Conservation (phyloP, 176 grass and related monocot species). For the Cenchrus purpureus region DNA sequence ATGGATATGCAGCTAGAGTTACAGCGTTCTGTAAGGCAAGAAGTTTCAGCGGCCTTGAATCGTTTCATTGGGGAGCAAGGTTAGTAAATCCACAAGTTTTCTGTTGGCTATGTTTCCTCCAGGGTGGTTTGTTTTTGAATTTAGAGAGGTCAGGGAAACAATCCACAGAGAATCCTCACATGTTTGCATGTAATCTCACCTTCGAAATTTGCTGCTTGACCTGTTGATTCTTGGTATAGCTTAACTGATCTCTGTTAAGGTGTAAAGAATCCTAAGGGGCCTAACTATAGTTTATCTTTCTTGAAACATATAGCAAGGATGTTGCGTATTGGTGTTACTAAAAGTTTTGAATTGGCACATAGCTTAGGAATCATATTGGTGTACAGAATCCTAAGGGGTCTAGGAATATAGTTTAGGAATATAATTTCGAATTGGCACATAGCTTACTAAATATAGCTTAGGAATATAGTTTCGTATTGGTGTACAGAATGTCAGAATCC, state of each 20-base stretch:
- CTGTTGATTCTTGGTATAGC: conserved; percentile 17
- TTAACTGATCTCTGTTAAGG: background rate
- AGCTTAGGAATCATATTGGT: background rate
- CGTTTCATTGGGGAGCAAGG: conserved; percentile 76
- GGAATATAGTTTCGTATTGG: too few species aligned
- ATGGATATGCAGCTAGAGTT: conserved; percentile 99
- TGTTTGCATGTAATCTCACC: background rate
- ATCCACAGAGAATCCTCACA: background rate
- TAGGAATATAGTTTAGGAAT: too few species aligned
- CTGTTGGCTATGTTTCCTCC: conserved; percentile 23
- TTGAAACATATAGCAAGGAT: conserved; percentile 11
- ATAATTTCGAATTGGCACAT: background rate
- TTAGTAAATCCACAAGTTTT: conserved; percentile 41
- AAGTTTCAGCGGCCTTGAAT: conserved; percentile 97
- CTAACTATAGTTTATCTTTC: background rate
- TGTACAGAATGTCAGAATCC: too few species aligned
- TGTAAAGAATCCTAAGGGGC: background rate
- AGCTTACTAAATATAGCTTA: background rate
- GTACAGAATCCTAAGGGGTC: too few species aligned
- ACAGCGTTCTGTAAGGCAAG: conserved; percentile 94
- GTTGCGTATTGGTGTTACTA: background rate
- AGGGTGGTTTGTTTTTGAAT: background rate
- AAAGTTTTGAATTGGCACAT: background rate
- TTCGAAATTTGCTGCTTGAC: background rate
- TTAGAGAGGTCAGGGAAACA: background rate